Evolutionary conservation across 2,329 filamentous ascomycete species (phyloP), one percentile per base, ranked within the genome.

Genomic region (Colletotrichum sansevieriae): DNA sequence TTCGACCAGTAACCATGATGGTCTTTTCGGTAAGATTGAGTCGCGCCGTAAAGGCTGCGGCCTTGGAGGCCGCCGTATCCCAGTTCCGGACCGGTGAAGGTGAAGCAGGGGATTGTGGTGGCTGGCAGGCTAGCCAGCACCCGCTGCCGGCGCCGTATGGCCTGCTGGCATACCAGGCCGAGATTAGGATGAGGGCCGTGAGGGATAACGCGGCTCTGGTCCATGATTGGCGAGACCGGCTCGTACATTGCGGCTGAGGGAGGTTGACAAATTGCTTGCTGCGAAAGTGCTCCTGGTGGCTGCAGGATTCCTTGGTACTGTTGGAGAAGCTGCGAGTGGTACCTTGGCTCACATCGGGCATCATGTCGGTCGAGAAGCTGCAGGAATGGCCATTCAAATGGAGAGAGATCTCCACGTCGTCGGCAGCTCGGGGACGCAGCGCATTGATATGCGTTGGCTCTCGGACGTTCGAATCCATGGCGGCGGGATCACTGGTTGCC

Each of bases 1-100:
- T 87, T 11, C n/a, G 33, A 12, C 93, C 93, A 0, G 92, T 93
- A 4, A 92, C 94, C 66, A 96, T 84, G 74, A 90, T 91, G 74
- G 95, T 87, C 79, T 96, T 97, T 78, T 96, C 92, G 2, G 88
- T 82, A 52, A 93, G 83, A 15, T 88, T 91, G 83, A 97, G 90
- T 75, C 88, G 87, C 37, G 84, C 83, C 6, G 97, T 87, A 70
- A 95, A 80, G 9, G 85, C 80, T n/a, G 87, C 85, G 0, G 93
- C 93, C 76, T 92, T 92, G 51, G 82, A 79, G 77, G 94, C 93
- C 64, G 91, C 91, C 13, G 89, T 83, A 29, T 83, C 83, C 93
- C 93, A 95, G 46, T 68, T 70, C 62, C 60, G 70, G 55, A 25
- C 62, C 37, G 62, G 62, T 41, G 52, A 65, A 44, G 65, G 37